Evolutionary conservation across 169 alveolate species (phyloP), one percentile per base, ranked within the genome.

Genomic region (Toxoplasma gondii): DNA sequence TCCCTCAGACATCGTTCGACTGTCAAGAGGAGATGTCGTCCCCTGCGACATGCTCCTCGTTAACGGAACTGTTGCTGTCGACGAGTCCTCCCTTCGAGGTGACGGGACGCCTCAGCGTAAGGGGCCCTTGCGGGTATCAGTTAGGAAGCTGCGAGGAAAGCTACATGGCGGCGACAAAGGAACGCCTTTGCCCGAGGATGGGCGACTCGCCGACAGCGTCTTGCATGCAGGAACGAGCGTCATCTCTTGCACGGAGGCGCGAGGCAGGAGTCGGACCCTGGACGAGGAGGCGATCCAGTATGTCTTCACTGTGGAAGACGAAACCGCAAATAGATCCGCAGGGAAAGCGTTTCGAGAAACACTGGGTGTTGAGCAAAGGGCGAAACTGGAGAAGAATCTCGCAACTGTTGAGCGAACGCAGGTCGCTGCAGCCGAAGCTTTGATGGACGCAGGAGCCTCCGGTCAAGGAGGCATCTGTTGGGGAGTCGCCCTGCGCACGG

Each of bases 21-120:
- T 91, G 80, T 70, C 82, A 80, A 49, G 69, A 12, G 94, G 94
- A 31, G 94, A 80, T 53, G 38, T 27, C 4, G 88, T 80, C 1
- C 90, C 94, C n/a, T 70, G 90, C 31, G 94, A 91, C 53, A 31
- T 91, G 90, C 58, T 91, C 39, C 90, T 91, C 29, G 88, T 91
- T 74, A 86, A 91, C 39, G 94, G 94, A 19, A 39, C 94, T 19
- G 91, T 78, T 34, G 82, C 94, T 44, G 80, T 91, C 9, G 90
- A 91, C 78, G 94, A 91, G 54, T 70, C 94, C 43, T 69, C 82
- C 12, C 94, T 91, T 39, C 67, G 80, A 78, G 94, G 94, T 24
- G 94, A 91, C 36, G 54, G 80, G 39, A 36, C 82, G 90, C 94
- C 94, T 2, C 90, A 78, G 39, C 82, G 45, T 4, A 91, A 91